These are phyloP conservation scores for Pythium rishiriense DNA, from an alignment of 352 stramenopile species.

Conservation along the genomic window DNA sequence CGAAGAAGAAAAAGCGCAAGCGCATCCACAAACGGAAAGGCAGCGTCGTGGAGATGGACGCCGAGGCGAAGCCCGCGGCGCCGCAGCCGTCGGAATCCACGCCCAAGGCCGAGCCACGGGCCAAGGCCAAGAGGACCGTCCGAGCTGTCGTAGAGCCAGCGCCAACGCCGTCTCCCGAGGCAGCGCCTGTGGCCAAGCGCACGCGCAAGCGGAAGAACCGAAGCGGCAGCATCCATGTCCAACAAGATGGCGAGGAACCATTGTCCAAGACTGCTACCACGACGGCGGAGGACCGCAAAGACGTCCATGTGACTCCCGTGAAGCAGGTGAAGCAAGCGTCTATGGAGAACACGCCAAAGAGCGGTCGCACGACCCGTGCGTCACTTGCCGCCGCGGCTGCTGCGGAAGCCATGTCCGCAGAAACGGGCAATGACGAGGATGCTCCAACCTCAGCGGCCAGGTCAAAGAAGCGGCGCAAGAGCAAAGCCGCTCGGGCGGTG, in stretches of 20 bases:
- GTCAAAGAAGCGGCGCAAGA: slow-evolving; percentile 37
- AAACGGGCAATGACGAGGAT: not conserved
- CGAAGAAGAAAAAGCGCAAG: slow-evolving; percentile 25
- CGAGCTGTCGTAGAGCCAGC: not conserved
- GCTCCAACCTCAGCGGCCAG: slow-evolving; percentile 8
- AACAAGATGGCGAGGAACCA: not conserved
- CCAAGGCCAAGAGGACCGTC: not conserved
- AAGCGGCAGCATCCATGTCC: not conserved
- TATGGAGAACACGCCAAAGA: not conserved
- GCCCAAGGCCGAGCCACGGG: not conserved
- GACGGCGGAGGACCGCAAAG: not conserved
- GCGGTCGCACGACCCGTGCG: slow-evolving; percentile 10
- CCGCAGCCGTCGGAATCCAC: no score
- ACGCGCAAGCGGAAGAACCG: slow-evolving; percentile 14
- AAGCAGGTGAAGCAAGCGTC: not conserved
- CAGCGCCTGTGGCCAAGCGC: not conserved
- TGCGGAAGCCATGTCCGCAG: not conserved
- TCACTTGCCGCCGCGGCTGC: slow-evolving; percentile 6
- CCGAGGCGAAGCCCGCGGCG: not conserved
- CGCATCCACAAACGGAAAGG: slow-evolving; percentile 23
- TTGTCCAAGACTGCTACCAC: not conserved
- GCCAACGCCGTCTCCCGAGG: not conserved
- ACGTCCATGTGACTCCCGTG: not conserved
- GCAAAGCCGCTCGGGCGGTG: slow-evolving; percentile 6
- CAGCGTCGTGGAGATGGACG: slow-evolving; percentile 1